A percentile compares a stretch with the other conserved stretches of the same genome.
Evolutionary conservation across 2,329 filamentous ascomycete species (phyloP).

Genomic region (Aspergillus sp.): DNA sequence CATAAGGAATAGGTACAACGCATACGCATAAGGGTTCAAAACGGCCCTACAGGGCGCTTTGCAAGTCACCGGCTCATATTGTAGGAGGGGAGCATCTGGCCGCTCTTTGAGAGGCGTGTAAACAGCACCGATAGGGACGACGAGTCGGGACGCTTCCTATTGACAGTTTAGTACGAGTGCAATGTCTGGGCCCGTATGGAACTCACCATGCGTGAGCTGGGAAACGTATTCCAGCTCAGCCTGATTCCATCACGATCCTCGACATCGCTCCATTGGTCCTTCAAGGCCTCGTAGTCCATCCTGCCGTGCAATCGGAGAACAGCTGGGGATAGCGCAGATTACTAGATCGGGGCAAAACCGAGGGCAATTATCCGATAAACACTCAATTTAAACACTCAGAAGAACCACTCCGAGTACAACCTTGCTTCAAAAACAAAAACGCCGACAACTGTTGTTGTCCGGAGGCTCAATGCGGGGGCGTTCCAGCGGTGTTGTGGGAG

Average conservation of each 20-base stretch:
- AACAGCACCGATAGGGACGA: slow-evolving; percentile 92
- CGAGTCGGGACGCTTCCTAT: slow-evolving; percentile 88
- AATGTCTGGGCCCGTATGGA: not conserved
- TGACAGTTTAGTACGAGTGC: slow-evolving; percentile 29
- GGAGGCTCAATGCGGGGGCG: slow-evolving; percentile 28
- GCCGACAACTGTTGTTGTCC: slow-evolving; percentile 30
- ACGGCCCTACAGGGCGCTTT: slow-evolving; percentile 94
- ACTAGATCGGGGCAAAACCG: slow-evolving; percentile 18
- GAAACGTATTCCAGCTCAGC: slow-evolving; percentile 98
- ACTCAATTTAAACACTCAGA: slow-evolving; percentile 21
- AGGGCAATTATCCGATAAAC: slow-evolving; percentile 19
- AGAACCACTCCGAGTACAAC: slow-evolving; percentile 31
- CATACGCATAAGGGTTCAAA: slow-evolving; percentile 93
- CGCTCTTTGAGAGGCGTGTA: slow-evolving; percentile 97
- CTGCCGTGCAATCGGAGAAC: slow-evolving; percentile 26
- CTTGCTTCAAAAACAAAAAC: slow-evolving; percentile 29
- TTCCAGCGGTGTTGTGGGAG: slow-evolving; percentile 38
- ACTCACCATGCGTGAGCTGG: slow-evolving; percentile 91
- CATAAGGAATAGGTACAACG: slow-evolving; percentile 8
- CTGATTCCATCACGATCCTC: slow-evolving; percentile 96
- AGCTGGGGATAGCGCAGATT: slow-evolving; percentile 21
- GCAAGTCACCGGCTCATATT: slow-evolving; percentile 96
- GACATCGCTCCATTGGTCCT: slow-evolving; percentile 94
- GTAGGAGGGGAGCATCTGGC: slow-evolving; percentile 77
- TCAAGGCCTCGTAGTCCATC: slow-evolving; percentile 92